These are phyloP conservation scores for Primulina huaijiensis DNA, from an alignment of 257 asterid species.

Conservation along the genomic window DNA sequence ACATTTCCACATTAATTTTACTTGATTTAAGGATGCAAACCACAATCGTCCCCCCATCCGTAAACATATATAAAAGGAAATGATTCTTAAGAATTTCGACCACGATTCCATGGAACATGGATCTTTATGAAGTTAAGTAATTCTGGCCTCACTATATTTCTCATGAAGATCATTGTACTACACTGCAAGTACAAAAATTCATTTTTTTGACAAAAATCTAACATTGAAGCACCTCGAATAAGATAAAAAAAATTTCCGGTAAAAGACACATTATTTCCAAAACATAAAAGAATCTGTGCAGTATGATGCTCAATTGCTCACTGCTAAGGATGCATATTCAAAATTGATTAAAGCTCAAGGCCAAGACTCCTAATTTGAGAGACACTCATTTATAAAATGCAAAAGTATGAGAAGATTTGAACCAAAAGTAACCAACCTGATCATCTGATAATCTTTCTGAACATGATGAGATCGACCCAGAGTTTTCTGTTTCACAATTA, in stretches of 20 bases:
- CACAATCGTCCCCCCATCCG: too few relatives aligned
- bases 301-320: background rate
- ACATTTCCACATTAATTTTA: too few relatives aligned
- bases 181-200: background rate
- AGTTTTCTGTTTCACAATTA: conserved; percentile 80
- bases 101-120: background rate
- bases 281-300: background rate
- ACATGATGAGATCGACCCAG: conserved; percentile 74
- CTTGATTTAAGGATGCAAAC: too few relatives aligned
- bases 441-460: conserved; percentile 88
- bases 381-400: background rate
- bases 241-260: background rate
- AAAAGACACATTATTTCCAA: background rate
- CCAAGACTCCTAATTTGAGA: background rate
- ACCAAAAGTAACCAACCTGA: conserved; percentile 53
- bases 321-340: background rate
- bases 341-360: background rate
- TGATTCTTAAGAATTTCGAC: too few relatives aligned
- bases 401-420: background rate
- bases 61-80: too few relatives aligned
- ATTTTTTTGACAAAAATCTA: too few relatives aligned
- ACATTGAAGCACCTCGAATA: too few relatives aligned
- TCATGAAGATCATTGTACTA: background rate
- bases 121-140: too few relatives aligned
- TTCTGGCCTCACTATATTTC: too few relatives aligned